These are phyloP conservation scores for Phytophthora quininea DNA, from an alignment of 352 stramenopile species.

Conservation along the genomic window DNA sequence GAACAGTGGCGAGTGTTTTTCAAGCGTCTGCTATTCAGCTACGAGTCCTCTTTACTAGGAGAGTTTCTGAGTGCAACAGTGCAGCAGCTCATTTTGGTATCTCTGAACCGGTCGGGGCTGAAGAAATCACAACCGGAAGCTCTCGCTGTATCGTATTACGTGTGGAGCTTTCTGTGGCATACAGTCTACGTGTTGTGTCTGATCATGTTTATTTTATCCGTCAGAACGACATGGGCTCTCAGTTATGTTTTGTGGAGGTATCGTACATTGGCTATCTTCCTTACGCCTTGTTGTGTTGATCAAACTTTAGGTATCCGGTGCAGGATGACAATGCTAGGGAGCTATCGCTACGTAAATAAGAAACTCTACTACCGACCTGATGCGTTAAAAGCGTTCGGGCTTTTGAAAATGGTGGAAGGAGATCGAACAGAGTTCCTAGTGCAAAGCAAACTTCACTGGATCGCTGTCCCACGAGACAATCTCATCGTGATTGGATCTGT, in stretches of 20 bases:
- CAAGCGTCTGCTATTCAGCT: constrained; percentile 28
- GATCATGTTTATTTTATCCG: constrained; percentile 17
- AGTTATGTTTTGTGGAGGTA: constrained; percentile 1
- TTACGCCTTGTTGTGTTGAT: constrained; percentile 12
- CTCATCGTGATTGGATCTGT: constrained; percentile 31
- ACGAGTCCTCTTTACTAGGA: constrained; percentile 24
- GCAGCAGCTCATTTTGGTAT: constrained; percentile 14
- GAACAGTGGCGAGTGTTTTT: constrained; percentile 3
- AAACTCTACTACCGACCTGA: constrained; percentile 25
- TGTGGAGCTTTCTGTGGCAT: constrained; percentile 28
- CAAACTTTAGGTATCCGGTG: constrained; percentile 3
- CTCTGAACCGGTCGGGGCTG: constrained; percentile 19
- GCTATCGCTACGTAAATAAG: constrained; percentile 21
- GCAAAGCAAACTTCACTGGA: constrained; percentile 28
- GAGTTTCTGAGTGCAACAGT: constrained; percentile 22
- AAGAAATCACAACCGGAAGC: constrained; percentile 14
- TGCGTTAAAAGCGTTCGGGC: constrained; percentile 24
- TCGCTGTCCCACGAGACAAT: constrained; percentile 11
- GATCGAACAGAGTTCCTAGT: constrained; percentile 24
- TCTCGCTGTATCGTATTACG: constrained; percentile 24
- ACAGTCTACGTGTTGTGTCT: constrained; percentile 19
- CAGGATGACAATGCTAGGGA: constrained; percentile 24
- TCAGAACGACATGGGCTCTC: constrained; percentile 1
- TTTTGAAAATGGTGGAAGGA: constrained; percentile 24
- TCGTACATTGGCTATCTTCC: neutral